Percentiles rank a stretch among this genome's conserved stretches.
Evolutionary conservation across 208 protist species (phyloP).

Genomic region (Trypanosoma melophagium): DNA sequence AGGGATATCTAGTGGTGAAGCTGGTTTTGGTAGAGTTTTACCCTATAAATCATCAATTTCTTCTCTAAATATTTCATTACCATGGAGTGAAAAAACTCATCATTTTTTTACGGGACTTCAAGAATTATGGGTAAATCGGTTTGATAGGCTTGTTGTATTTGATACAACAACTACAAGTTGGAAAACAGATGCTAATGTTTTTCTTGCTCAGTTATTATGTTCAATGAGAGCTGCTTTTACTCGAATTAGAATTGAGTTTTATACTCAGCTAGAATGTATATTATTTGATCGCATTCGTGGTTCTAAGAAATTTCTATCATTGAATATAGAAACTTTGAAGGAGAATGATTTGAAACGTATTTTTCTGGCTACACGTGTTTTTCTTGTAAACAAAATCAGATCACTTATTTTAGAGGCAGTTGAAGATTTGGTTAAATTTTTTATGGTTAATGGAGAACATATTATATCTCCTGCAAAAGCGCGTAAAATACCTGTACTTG

Average conservation of each 20-base stretch:
- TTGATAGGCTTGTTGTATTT: slow-evolving; percentile 57
- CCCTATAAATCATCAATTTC: slow-evolving; percentile 36
- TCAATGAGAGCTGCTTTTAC: slow-evolving; percentile 68
- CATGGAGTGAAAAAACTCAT: slow-evolving; percentile 50
- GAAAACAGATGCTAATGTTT: slow-evolving; percentile 46
- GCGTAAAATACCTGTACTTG: slow-evolving; percentile 44
- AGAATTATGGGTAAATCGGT: slow-evolving; percentile 55
- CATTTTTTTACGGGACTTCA: slow-evolving; percentile 63
- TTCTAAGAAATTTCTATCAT: slow-evolving; percentile 34
- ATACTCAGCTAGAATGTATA: slow-evolving; percentile 69
- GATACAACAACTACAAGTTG: slow-evolving; percentile 36
- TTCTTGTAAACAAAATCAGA: slow-evolving; percentile 65
- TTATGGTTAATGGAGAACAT: slow-evolving; percentile 26
- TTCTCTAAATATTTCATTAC: slow-evolving; percentile 39
- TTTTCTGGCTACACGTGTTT: slow-evolving; percentile 72
- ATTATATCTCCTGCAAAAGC: slow-evolving; percentile 35
- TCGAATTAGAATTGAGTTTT: slow-evolving; percentile 84
- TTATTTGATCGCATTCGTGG: slow-evolving; percentile 56
- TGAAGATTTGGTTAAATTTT: slow-evolving; percentile 63
- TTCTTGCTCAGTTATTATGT: slow-evolving; percentile 51
- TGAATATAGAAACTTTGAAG: slow-evolving; percentile 41
- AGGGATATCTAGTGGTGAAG: background rate
- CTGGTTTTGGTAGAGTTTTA: slow-evolving; percentile 8
- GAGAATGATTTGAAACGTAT: slow-evolving; percentile 50
- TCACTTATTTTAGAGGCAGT: slow-evolving; percentile 55